These are phyloP conservation scores for Alternaria consortialis DNA, from an alignment of 2,329 filamentous ascomycete species.

Conservation along the genomic window DNA sequence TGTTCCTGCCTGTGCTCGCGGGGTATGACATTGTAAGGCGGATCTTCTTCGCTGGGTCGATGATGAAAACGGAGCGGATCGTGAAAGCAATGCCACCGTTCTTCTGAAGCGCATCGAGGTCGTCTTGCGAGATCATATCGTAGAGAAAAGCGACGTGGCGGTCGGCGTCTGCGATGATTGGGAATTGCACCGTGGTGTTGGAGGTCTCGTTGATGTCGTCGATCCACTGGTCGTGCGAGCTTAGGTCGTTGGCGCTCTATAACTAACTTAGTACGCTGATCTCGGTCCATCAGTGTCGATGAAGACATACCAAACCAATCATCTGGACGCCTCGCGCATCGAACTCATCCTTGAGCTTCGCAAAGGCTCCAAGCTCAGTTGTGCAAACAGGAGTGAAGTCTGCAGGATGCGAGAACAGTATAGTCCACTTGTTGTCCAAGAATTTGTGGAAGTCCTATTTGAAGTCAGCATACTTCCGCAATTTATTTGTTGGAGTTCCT, in stretches of 20 bases:
- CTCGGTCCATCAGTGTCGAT: neutral
- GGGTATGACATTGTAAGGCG: conserved; percentile 92
- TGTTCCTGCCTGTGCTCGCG: conserved; percentile 78
- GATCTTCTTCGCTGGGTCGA: conserved; percentile 93
- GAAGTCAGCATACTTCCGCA: neutral
- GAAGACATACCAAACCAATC: conserved; percentile 72
- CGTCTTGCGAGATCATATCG: conserved; percentile 62
- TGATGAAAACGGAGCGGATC: conserved; percentile 93
- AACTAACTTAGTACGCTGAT: conserved; percentile 1
- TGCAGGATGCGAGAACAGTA: conserved; percentile 83
- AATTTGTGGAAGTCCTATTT: conserved; percentile 74
- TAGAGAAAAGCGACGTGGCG: conserved; percentile 59
- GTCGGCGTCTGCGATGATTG: conserved; percentile 61
- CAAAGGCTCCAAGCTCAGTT: conserved; percentile 92
- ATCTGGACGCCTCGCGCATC: conserved; percentile 87
- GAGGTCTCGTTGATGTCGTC: conserved; percentile 69
- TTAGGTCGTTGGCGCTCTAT: conserved; percentile 79
- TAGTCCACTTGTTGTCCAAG: conserved; percentile 79
- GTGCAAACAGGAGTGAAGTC: conserved; percentile 97
- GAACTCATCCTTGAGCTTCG: conserved; percentile 89
- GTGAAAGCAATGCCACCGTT: conserved; percentile 79
- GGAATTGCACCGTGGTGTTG: conserved; percentile 57
- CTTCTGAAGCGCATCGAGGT: conserved; percentile 64
- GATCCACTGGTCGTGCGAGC: conserved; percentile 88
- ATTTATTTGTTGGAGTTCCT: conserved; percentile 53